Evolutionary conservation across 1,139 yeast genomes (phyloP), one percentile per base, ranked within the genome.

Genomic region (Taphrina pruni): DNA sequence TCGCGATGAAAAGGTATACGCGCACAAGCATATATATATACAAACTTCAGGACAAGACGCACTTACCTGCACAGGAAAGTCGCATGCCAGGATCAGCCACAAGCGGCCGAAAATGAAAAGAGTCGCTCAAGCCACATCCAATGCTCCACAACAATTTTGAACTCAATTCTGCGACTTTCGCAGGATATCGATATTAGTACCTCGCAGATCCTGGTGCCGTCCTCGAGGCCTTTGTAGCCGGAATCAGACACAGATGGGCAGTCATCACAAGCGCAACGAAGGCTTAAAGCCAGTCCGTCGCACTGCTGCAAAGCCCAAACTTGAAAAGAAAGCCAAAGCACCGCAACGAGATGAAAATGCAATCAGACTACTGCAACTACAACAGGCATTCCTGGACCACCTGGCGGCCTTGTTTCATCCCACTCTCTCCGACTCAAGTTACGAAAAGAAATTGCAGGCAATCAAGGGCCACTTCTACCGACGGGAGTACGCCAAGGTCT

Each of bases 241-340:
- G 4, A 0, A 2, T 39, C 2, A 6, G 11, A 45, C 3, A 1
- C 8, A 4, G 2, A 64, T 64, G 67, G 67, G 67, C 14, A 54
- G 61, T 48, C 67, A 64, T 46, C 67, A 64, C 46, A 64, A 64
- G 52, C 35, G 67, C 6, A 56, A 55, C 35, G 67, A 64, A 35
- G 67, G 67, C 39, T 48, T 64, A 46, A 64, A 64, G 39, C 60
- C 67, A 12, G 17, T 41, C 6, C 54, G 67, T 6, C 60, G 67
- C n/a, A 64, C 61, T 17, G 67, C 67, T 43, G 56, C 67, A 3
- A 64, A 64, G 21, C 67, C 67, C 5, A 64, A 64, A 17, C 41
- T 52, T n/a, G 67, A 64, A 9, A 43, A 46, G 26, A 54, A 54
- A 35, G 52, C 46, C 8, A 32, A 41, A 21, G 55, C 46, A 21